Evolutionary conservation across 495 filamentous ascomycete species (phyloP).

Genomic region (Darksidea phi): DNA sequence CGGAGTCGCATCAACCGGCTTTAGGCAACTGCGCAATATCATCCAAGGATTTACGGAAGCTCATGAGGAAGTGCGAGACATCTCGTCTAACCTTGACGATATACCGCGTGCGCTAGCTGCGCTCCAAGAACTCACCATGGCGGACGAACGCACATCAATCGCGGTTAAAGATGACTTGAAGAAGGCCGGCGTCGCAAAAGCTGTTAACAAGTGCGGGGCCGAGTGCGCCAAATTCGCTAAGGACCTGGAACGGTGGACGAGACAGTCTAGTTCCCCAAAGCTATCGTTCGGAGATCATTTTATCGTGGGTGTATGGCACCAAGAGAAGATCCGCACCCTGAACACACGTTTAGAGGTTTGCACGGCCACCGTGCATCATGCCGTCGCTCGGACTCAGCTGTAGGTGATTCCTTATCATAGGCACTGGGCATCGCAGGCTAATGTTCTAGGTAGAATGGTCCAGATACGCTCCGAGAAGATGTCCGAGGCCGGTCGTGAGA

Average conservation of each 20-base stretch:
- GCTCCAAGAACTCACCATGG: conserved; percentile 5
- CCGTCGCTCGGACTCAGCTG: background rate
- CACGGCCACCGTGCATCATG: background rate
- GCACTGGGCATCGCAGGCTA: background rate
- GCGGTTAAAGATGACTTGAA: background rate
- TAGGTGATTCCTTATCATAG: background rate
- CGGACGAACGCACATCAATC: background rate
- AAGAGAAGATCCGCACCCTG: conserved; percentile 12
- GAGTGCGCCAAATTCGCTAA: conserved; percentile 9
- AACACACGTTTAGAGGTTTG: background rate
- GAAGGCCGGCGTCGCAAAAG: conserved; percentile 11
- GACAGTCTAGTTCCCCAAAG: conserved; percentile 7
- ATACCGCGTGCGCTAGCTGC: conserved; percentile 3
- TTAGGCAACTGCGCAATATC: background rate
- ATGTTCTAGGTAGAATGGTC: background rate
- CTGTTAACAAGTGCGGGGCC: conserved; percentile 14
- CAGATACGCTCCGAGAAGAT: background rate
- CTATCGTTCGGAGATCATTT: conserved; percentile 14
- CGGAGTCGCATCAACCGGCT: background rate
- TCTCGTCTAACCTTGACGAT: background rate
- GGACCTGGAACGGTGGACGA: conserved; percentile 11
- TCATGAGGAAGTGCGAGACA: background rate
- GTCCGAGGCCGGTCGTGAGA: background rate
- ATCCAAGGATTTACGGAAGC: background rate
- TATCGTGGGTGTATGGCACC: conserved; percentile 9